phyloP scores from a whole-genome alignment of 768 basidiomycete genomes.

The Suillus subaureus region DNA sequence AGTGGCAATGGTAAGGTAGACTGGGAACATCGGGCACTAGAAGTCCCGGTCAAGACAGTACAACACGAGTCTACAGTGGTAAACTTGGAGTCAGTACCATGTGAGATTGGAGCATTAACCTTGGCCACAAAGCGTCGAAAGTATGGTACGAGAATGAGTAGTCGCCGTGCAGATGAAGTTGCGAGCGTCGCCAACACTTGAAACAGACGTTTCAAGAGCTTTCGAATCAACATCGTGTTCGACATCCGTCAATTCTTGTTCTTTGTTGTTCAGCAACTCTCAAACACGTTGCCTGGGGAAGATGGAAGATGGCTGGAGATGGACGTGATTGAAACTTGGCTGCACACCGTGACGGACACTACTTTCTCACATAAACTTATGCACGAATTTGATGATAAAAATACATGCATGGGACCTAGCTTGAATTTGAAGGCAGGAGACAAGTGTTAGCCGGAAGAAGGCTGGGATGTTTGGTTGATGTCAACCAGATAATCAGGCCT shows the following conservation, averaged over 20 bases:
- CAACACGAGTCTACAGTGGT: background rate
- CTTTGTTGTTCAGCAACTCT: background rate
- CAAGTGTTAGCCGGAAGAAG: background rate
- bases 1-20: background rate
- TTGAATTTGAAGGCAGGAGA: background rate
- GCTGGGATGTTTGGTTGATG: background rate
- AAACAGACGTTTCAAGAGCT: slow-evolving; percentile 1
- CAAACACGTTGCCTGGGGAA: background rate
- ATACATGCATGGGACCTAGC: background rate
- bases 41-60: too few species aligned
- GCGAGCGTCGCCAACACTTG: background rate
- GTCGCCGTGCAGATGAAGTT: background rate
- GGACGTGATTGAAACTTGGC: background rate
- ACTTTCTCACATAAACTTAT: background rate
- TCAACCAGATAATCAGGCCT: background rate
- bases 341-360: background rate
- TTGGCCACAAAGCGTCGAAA: slow-evolving; percentile 3
- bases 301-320: too few species aligned
- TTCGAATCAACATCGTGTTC: background rate
- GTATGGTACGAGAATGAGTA: background rate
- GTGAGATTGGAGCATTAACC: background rate
- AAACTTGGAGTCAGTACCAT: background rate
- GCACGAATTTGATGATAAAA: background rate
- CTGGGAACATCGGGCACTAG: background rate
- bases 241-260: background rate